Evolutionary conservation across 139 green algal genomes (phyloP).

Genomic region (Deuterostichococcus epilithicus): DNA sequence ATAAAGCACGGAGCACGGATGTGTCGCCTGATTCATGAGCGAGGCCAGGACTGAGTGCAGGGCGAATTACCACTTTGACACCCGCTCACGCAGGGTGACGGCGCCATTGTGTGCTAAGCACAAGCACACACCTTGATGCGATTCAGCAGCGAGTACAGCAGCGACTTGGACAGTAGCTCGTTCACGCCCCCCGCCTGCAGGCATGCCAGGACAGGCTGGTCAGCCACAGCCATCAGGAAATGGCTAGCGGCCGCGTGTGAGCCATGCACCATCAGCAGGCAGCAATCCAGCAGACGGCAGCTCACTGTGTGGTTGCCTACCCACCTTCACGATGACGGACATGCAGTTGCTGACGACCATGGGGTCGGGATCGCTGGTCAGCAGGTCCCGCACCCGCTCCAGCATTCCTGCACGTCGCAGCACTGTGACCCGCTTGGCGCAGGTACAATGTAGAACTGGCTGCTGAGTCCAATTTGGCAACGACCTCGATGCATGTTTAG

Average conservation of each 20-base stretch:
- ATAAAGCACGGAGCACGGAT: too few relatives aligned
- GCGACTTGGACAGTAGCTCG: slow-evolving; percentile 28
- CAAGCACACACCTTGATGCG: slow-evolving; percentile 87
- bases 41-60: too few relatives aligned
- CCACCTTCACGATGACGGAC: slow-evolving; percentile 60
- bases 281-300: background rate
- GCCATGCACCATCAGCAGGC: background rate
- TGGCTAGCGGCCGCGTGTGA: slow-evolving; percentile 25
- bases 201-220: background rate
- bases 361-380: slow-evolving; percentile 67
- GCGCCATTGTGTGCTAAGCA: too few relatives aligned
- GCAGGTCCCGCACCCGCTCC: slow-evolving; percentile 56
- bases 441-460: too few relatives aligned
- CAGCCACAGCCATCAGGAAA: slow-evolving; percentile 6
- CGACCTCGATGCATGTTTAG: background rate
- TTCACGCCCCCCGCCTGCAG: slow-evolving; percentile 27
- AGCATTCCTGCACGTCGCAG: slow-evolving; percentile 60
- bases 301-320: background rate
- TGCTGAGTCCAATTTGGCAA: slow-evolving; percentile 17
- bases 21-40: too few relatives aligned
- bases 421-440: too few relatives aligned
- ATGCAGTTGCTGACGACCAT: slow-evolving; percentile 91
- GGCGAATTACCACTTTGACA: too few relatives aligned
- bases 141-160: slow-evolving; percentile 90
- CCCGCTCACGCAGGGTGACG: too few relatives aligned